Conservation (phyloP, 306 rosid species). For the Senna tora region DNA sequence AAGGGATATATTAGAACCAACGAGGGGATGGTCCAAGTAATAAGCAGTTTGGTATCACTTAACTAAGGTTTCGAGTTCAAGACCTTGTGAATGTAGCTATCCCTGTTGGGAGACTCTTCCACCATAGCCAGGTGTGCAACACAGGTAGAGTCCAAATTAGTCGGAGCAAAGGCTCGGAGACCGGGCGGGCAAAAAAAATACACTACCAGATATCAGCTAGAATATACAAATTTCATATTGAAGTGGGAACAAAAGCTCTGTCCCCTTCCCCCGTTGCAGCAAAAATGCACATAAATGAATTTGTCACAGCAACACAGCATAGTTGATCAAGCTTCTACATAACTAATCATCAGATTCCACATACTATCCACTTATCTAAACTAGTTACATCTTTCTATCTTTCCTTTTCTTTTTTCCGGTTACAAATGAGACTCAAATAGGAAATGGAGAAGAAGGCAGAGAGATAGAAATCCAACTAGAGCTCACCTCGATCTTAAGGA, state of each 20-base stretch:
- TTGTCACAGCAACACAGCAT: constrained; percentile 22
- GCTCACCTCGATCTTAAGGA: too few relatives aligned
- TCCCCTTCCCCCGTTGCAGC: background rate
- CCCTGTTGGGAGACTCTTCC: too few relatives aligned
- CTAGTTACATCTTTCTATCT: background rate
- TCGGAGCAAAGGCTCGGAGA: too few relatives aligned
- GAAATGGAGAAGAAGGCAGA: background rate
- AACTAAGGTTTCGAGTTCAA: too few relatives aligned
- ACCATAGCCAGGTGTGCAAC: too few relatives aligned
- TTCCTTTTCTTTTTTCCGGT: background rate
- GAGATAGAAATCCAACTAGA: background rate
- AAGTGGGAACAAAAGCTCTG: background rate
- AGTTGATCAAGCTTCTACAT: constrained; percentile 13
- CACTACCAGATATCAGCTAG: background rate
- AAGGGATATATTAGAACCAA: too few relatives aligned
- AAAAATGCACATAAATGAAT: background rate
- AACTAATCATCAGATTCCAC: constrained; percentile 1
- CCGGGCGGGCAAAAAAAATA: too few relatives aligned
- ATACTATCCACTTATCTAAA: constrained; percentile 4
- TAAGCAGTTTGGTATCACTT: too few relatives aligned
- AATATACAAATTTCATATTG: background rate
- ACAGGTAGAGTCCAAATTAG: too few relatives aligned
- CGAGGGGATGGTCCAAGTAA: too few relatives aligned
- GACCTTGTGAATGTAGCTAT: too few relatives aligned
- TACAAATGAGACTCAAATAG: background rate